These are phyloP conservation scores for Skeletonema costatum DNA, from an alignment of 108 stramenopile genomes.

Conservation along the genomic window DNA sequence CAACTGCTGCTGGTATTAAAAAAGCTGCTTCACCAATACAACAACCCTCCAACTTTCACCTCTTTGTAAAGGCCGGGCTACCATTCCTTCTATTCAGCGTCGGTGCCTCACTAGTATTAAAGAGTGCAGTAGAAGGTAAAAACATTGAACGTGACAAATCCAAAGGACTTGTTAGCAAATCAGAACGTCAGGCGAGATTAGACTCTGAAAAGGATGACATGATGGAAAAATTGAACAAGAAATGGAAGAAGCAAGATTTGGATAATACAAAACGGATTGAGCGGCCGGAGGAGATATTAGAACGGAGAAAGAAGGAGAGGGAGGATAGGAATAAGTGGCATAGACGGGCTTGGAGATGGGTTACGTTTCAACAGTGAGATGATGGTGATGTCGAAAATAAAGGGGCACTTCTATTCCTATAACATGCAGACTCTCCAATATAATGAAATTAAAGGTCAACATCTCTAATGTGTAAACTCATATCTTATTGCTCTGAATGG, in stretches of 20 bases:
- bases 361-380: slow-evolving; percentile 37
- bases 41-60: slow-evolving; percentile 47
- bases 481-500: too few species aligned
- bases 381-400: too few species aligned
- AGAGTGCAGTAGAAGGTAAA: slow-evolving; percentile 84
- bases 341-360: slow-evolving; percentile 56
- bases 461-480: too few species aligned
- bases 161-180: slow-evolving; percentile 75
- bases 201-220: slow-evolving; percentile 85
- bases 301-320: slow-evolving; percentile 73
- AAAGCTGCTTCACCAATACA: slow-evolving; percentile 6
- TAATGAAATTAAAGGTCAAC: too few species aligned
- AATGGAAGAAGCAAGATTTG: slow-evolving; percentile 64
- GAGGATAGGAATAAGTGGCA: slow-evolving; percentile 85
- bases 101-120: slow-evolving; percentile 76
- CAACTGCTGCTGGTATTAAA: not conserved
- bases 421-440: too few species aligned
- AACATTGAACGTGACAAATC: slow-evolving; percentile 78
- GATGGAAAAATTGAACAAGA: slow-evolving; percentile 84
- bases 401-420: too few species aligned
- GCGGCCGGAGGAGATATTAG: slow-evolving; percentile 87
- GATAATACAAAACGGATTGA: slow-evolving; percentile 92
- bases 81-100: slow-evolving; percentile 84
- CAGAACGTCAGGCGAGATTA: slow-evolving; percentile 78
- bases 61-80: slow-evolving; percentile 73